Evolutionary conservation across 108 stramenopile species (phyloP).

Genomic region (Nitzschia inconspicua): DNA sequence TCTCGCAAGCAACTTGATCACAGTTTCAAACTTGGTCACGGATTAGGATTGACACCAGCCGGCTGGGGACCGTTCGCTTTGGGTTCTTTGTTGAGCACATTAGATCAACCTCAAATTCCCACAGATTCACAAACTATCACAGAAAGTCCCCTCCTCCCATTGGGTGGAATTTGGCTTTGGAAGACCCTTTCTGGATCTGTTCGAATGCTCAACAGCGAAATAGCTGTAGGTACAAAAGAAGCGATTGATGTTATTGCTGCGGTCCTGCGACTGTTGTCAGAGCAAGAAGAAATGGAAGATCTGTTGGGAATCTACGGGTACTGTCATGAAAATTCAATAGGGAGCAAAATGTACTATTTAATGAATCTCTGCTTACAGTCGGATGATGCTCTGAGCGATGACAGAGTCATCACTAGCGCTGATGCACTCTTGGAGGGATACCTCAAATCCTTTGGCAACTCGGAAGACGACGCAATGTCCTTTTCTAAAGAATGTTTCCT

Average conservation of each 20-base stretch:
- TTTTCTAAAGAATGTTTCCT: conserved; percentile 23
- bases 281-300: conserved; percentile 42
- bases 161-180: conserved; percentile 82
- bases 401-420: conserved; percentile 18
- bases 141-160: conserved; percentile 29
- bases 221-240: conserved; percentile 27
- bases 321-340: conserved; percentile 23
- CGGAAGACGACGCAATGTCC: neutral
- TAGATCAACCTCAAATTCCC: conserved; percentile 5
- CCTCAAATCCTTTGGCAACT: neutral
- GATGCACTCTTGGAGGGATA: conserved; percentile 26
- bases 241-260: conserved; percentile 37
- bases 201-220: conserved; percentile 20
- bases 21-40: conserved; percentile 51
- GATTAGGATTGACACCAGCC: conserved; percentile 32
- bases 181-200: conserved; percentile 42
- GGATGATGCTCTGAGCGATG: conserved; percentile 53
- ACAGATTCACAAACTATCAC: neutral
- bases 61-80: conserved; percentile 39
- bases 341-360: conserved; percentile 76
- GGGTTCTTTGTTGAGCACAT: conserved; percentile 32
- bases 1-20: conserved; percentile 55
- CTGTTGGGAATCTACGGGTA: conserved; percentile 7
- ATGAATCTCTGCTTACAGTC: conserved; percentile 71
- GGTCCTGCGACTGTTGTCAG: conserved; percentile 39